phyloP scores from a whole-genome alignment of 2,329 filamentous ascomycete species.

The Alternaria hordeiaustralica region DNA sequence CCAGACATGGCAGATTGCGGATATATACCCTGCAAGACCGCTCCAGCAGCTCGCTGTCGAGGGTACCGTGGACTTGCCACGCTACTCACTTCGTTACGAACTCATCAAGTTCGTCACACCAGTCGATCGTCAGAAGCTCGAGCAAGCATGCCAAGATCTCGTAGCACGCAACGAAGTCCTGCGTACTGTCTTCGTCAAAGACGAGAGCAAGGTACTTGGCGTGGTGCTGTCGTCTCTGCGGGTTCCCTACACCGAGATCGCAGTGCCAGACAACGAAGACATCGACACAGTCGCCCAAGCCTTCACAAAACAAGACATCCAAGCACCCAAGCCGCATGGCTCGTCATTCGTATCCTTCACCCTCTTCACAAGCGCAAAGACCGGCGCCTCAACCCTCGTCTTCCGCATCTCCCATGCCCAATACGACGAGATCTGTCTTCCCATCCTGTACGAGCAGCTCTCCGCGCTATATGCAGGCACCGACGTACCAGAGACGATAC shows the following conservation, averaged over 20 bases:
- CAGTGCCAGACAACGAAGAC: slow-evolving; percentile 53
- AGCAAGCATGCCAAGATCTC: slow-evolving; percentile 61
- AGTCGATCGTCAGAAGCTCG: slow-evolving; percentile 59
- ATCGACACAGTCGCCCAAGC: slow-evolving; percentile 60
- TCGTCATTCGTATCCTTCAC: slow-evolving; percentile 51
- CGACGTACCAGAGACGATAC: slow-evolving; percentile 37
- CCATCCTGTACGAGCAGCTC: slow-evolving; percentile 67
- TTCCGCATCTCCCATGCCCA: slow-evolving; percentile 72
- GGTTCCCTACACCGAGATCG: slow-evolving; percentile 54
- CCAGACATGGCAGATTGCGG: slow-evolving; percentile 58
- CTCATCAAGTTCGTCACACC: slow-evolving; percentile 65
- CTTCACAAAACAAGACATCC: slow-evolving; percentile 63
- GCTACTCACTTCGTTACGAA: slow-evolving; percentile 69
- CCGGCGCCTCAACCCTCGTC: slow-evolving; percentile 58
- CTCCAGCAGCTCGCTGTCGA: slow-evolving; percentile 66
- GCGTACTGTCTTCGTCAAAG: slow-evolving; percentile 67
- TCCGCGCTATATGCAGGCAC: slow-evolving; percentile 59
- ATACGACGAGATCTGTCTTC: slow-evolving; percentile 72
- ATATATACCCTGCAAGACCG: slow-evolving; percentile 65
- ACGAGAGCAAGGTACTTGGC: slow-evolving; percentile 59
- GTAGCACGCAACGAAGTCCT: slow-evolving; percentile 69
- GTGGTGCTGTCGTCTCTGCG: slow-evolving; percentile 65
- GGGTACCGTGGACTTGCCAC: slow-evolving; percentile 63
- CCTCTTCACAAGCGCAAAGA: slow-evolving; percentile 66
- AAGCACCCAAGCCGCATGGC: slow-evolving; percentile 63